Conservation (phyloP, 345 rosid genomes). For the Citrus medica region DNA sequence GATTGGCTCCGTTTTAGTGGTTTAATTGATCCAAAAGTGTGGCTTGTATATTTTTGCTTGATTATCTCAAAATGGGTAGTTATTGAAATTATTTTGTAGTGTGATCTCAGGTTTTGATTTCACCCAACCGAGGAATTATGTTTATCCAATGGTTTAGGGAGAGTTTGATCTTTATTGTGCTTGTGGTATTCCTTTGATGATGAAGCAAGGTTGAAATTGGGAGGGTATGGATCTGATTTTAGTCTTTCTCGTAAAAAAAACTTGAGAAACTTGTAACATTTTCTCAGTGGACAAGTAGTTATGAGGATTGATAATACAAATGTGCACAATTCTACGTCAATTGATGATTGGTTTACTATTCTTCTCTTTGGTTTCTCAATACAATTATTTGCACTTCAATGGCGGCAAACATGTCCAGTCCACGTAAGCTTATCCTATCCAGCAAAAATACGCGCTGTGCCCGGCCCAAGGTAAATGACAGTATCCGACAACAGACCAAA, state of each 20-base stretch:
- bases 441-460: too few relatives aligned
- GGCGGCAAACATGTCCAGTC: too few relatives aligned
- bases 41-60: constrained; percentile 22
- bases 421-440: too few relatives aligned
- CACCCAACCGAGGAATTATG: constrained; percentile 1
- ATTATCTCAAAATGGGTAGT: background rate
- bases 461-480: too few relatives aligned
- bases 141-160: background rate
- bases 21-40: constrained; percentile 2
- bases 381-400: background rate
- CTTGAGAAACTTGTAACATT: background rate
- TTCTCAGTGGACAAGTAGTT: background rate
- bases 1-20: constrained; percentile 6
- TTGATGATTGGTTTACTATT: background rate
- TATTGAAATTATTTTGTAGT: background rate
- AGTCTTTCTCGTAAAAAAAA: background rate
- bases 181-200: background rate
- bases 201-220: background rate
- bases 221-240: background rate
- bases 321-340: too few relatives aligned
- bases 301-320: background rate
- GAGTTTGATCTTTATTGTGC: background rate
- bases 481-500: too few relatives aligned
- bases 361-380: background rate
- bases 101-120: constrained; percentile 4